Base-by-base conservation (phyloP, 805 yeast genomes). In the Groenewaldozyma tartarivorans region DNA sequence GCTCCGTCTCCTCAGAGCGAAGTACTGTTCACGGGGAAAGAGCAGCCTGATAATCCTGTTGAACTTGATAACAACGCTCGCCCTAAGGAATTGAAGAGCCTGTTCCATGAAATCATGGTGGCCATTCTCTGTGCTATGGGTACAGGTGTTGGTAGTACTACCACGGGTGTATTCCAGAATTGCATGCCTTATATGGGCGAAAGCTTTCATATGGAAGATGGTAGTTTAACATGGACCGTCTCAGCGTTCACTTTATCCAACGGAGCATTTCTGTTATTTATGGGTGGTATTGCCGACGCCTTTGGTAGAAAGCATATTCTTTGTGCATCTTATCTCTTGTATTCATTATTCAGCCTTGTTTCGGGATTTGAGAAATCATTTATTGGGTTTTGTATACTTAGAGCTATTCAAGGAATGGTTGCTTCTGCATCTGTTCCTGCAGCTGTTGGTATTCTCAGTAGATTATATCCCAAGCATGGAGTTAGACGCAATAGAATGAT, bases 251-350 rank as follows among this genome's bases (percentile, higher is more conserved):
- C 57, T 36, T 54, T 70, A 11, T 70, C 71, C 3, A 62, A 62
- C 38, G 75, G 74, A 5, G 56, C 72, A 2, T 60, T 66, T 33
- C 52, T 71, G 21, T 52, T 70, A 16, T 40, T 70, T 6, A 61
- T 67, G 60, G 73, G 75, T 6, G 68, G 67, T 20, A 46, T 71
- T n/a, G 69, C 74, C 1, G 75, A 70, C 53, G 61, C 64, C 0
- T 53, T 70, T 48, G 74, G 74, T n/a, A 56, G 75, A 22, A 67
- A 61, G 41, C 56, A 59, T 16, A 56, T 68, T 5, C 54, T 70
- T 7, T 38, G 68, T 1, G 46, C 53, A 5, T 62, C 69, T 11
- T 69, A 56, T 38, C 26, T 47, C 7, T 47, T 53, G 17, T 67
- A 50, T 44, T 59, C 68, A 0, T 27, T 60, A 5, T 40, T 55